Conservation (phyloP, 352 stramenopile species). For the Globisporangium megalacanthum region DNA sequence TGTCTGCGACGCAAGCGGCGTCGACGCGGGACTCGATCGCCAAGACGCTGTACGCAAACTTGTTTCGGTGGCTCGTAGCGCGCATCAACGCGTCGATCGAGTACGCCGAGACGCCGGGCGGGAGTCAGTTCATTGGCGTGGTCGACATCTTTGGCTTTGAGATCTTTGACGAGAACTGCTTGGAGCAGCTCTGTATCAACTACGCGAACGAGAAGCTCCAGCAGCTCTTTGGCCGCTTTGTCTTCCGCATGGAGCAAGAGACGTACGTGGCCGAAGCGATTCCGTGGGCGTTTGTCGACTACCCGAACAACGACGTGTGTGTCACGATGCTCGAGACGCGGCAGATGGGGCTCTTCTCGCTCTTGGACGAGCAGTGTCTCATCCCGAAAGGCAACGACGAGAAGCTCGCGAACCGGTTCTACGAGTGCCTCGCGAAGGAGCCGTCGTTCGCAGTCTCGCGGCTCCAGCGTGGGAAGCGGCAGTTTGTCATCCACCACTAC, state of each 20-base stretch:
- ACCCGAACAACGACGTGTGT: conserved; percentile 83
- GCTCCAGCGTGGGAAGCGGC: conserved; percentile 68
- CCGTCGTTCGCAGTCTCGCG: conserved; percentile 66
- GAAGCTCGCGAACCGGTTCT: conserved; percentile 82
- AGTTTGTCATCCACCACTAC: conserved; percentile 88
- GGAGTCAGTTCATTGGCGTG: conserved; percentile 83
- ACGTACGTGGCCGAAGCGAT: conserved; percentile 83
- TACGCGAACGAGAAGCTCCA: conserved; percentile 88
- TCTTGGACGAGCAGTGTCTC: conserved; percentile 84
- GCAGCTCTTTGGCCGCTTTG: conserved; percentile 74
- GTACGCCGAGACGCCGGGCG: conserved; percentile 56
- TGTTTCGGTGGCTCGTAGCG: conserved; percentile 94
- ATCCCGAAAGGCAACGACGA: conserved; percentile 80
- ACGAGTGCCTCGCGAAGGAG: conserved; percentile 56
- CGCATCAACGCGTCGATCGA: conserved; percentile 91
- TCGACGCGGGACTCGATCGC: conserved; percentile 81
- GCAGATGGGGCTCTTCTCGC: conserved; percentile 73
- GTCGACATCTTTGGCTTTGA: conserved; percentile 92
- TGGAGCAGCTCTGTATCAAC: conserved; percentile 89
- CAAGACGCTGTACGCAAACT: conserved; percentile 84
- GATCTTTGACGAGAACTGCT: conserved; percentile 89
- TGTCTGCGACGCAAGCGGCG: conserved; percentile 60
- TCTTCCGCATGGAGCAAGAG: conserved; percentile 85
- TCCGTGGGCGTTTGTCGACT: conserved; percentile 82
- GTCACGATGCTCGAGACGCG: conserved; percentile 69